phyloP scores from a whole-genome alignment of 345 rosid genomes.

The Anastatica hierochuntica region DNA sequence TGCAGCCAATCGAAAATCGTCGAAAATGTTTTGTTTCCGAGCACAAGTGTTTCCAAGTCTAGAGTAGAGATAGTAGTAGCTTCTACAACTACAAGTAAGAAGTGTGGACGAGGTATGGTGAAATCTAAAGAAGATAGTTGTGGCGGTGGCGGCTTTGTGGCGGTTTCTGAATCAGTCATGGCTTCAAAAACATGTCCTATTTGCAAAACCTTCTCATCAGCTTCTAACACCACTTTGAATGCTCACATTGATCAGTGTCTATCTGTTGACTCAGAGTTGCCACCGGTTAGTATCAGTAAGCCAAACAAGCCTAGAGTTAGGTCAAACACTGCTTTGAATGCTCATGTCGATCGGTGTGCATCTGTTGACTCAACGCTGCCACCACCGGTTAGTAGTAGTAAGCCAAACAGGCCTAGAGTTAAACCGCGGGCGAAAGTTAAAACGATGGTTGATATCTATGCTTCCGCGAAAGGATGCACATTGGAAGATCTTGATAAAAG shows the following conservation, averaged over 20 bases:
- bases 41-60: constrained; percentile 43
- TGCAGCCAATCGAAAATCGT: constrained; percentile 28
- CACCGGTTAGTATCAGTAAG: constrained; percentile 50
- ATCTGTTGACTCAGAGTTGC: constrained; percentile 53
- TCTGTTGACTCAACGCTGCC: constrained; percentile 58
- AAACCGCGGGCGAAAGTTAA: constrained; percentile 60
- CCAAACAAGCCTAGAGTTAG: constrained; percentile 57
- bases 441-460: constrained; percentile 75
- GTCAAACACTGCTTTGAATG: constrained; percentile 96
- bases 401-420: constrained; percentile 49
- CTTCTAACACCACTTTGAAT: constrained; percentile 94
- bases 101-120: constrained; percentile 66
- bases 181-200: constrained; percentile 89
- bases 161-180: constrained; percentile 39
- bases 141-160: not conserved
- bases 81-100: constrained; percentile 38
- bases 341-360: constrained; percentile 96
- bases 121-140: constrained; percentile 54
- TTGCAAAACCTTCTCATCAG: constrained; percentile 89
- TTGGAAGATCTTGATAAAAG: constrained; percentile 86
- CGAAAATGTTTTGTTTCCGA: constrained; percentile 49
- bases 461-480: constrained; percentile 55
- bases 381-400: constrained; percentile 50
- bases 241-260: constrained; percentile 99
- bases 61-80: constrained; percentile 32